phyloP scores from a whole-genome alignment of 805 yeast species.

The Clavispora fructus region DNA sequence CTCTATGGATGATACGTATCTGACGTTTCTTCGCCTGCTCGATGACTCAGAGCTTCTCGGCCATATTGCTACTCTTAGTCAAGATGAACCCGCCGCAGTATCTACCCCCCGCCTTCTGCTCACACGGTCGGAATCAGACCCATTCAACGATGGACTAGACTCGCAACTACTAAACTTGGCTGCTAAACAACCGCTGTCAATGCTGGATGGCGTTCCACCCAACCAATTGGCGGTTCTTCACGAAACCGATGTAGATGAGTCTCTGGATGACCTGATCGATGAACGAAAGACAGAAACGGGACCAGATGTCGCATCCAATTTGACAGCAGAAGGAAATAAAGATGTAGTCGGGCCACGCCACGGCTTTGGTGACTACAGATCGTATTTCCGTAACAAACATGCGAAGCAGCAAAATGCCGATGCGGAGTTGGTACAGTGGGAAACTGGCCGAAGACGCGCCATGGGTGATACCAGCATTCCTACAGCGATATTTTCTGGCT shows the following conservation, averaged over 20 bases:
- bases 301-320: neutral
- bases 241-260: conserved; percentile 1
- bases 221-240: conserved; percentile 12
- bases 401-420: conserved; percentile 59
- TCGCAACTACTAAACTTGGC: conserved; percentile 11
- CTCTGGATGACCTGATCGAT: neutral
- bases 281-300: neutral
- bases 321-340: conserved; percentile 6
- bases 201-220: conserved; percentile 6
- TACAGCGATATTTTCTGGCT: conserved; percentile 50
- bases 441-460: conserved; percentile 27
- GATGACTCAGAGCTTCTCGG: conserved; percentile 18
- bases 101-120: neutral
- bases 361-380: conserved; percentile 61
- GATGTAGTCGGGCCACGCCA: conserved; percentile 34
- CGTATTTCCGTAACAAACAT: conserved; percentile 59
- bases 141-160: conserved; percentile 23
- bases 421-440: conserved; percentile 46
- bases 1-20: conserved; percentile 8
- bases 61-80: conserved; percentile 15
- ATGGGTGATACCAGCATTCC: conserved; percentile 8
- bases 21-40: conserved; percentile 16
- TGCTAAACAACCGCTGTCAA: neutral
- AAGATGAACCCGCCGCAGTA: conserved; percentile 1
- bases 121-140: conserved; percentile 12